phyloP scores from a whole-genome alignment of 345 rosid species.

The Cardamine occulta region DNA sequence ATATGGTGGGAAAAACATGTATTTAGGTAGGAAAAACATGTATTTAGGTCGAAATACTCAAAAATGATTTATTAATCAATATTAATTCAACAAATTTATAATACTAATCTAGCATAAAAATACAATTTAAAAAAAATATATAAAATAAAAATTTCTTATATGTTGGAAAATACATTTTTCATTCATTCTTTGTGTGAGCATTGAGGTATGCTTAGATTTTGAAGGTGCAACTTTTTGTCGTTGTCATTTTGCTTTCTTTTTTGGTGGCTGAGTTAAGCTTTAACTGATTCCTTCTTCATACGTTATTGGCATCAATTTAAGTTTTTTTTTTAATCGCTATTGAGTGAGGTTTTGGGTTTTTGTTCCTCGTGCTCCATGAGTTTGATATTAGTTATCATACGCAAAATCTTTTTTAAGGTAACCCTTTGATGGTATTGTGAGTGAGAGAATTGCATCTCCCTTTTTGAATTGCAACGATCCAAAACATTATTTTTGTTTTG shows the following conservation, averaged over 20 bases:
- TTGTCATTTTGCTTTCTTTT: too few species aligned
- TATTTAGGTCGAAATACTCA: neutral
- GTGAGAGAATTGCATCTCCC: neutral
- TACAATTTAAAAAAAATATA: too few species aligned
- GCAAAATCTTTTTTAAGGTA: neutral
- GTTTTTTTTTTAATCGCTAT: too few species aligned
- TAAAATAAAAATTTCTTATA: too few species aligned
- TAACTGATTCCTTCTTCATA: neutral
- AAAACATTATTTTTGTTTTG: neutral
- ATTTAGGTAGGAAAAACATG: neutral
- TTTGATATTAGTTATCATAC: neutral
- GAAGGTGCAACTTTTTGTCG: neutral
- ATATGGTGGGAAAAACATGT: neutral
- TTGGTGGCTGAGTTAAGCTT: neutral
- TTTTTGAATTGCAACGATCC: neutral
- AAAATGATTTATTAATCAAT: too few species aligned
- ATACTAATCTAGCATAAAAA: too few species aligned
- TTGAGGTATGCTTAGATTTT: too few species aligned
- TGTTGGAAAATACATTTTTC: neutral
- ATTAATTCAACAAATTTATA: too few species aligned
- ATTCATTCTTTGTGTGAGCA: neutral
- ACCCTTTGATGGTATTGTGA: neutral
- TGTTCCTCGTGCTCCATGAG: neutral
- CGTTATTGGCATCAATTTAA: neutral
- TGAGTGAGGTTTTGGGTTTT: neutral